Evolutionary conservation across 2,329 filamentous ascomycete genomes (phyloP), one percentile per base, ranked within the genome.

Genomic region (Fusarium luffae): DNA sequence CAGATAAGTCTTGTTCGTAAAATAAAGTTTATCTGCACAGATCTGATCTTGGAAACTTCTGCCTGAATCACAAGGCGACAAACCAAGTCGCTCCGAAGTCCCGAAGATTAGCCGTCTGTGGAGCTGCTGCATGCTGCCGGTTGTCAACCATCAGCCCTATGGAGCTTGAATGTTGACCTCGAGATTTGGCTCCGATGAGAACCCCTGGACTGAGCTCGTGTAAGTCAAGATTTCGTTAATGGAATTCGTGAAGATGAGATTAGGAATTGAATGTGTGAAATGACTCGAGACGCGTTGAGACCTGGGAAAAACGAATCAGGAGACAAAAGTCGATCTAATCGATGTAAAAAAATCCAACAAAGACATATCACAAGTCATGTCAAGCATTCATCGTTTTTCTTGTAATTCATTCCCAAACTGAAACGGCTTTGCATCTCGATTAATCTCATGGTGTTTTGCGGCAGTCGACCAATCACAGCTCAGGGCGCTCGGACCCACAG

Each of bases 91-190:
- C 8, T 9, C 4, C n/a, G 18, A n/a, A 7, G 18, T 3, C 11
- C 49, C 49, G 49, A 12, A n/a, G 34, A 52, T 52, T 52, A 41
- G 7, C 49, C 49, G 49, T n/a, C 34, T 28, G 49, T 52, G 49
- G 49, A 52, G 34, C 49, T 41, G 49, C 49, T 41, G 25, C 49
- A 52, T 11, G 49, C 23, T 52, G 49, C 41, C 49, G 49, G 49
- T 42, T 42, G 49, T 49, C 52, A 40, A 28, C 52, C 52, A 73
- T 75, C 74, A 76, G 75, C 75, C 75, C 75, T 76, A 75, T 66
- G 65, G 63, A 72, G 67, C 69, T 75, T 70, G 68, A 71, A 71
- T 72, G 74, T 71, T 72, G 70, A 60, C 68, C 68, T 76, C 66
- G 69, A 74, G 70, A 67, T 74, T 71, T 74, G 66, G 69, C 67